Evolutionary conservation across 306 rosid genomes (phyloP), one percentile per base, ranked within the genome.

Genomic region (Cicer arietinum): DNA sequence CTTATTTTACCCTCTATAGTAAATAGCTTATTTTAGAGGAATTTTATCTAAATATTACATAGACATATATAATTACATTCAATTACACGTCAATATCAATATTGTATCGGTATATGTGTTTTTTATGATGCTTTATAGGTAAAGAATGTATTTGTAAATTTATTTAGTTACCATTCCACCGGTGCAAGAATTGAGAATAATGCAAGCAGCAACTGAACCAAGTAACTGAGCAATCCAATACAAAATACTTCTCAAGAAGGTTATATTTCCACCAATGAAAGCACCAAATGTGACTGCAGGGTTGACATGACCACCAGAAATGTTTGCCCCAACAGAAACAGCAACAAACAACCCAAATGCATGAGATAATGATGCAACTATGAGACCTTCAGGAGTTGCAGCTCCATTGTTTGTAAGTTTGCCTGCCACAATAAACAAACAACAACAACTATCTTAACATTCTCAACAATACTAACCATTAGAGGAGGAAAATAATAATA

Each of bases 271-370:
- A 62, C 84, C 80, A 8, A 81, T 13, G 61, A 81, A 75, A 25
- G 84, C 84, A 12, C 95, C 95, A 61, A 89, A 88, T 7, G 93
- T 91, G 63, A 91, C 94, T 5, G 92, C 92, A 30, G 92, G 95
- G 56, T 91, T 91, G 13, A 91, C 91, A 76, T 92, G 97, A 6
- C 95, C 97, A 0, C 96, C 97, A 16, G 90, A 92, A 60, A 85
- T 88, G 77, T 89, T 92, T 39, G 97, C 93, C 9, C 90, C 96
- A 8, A 88, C 86, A 0, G 91, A 79, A 12, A 92, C 96, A 0
- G 90, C 96, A 74, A 89, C 96, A 11, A 88, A 79, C 1, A 88
- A 84, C 0, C 87, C 93, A 14, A 92, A 90, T 50, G 91, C 93
- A 42, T 92, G 96, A 10, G 93, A 82, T 62, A 90, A 17, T 30